Conservation (phyloP, 208 protist genomes). For the Trichomonas tenax region DNA sequence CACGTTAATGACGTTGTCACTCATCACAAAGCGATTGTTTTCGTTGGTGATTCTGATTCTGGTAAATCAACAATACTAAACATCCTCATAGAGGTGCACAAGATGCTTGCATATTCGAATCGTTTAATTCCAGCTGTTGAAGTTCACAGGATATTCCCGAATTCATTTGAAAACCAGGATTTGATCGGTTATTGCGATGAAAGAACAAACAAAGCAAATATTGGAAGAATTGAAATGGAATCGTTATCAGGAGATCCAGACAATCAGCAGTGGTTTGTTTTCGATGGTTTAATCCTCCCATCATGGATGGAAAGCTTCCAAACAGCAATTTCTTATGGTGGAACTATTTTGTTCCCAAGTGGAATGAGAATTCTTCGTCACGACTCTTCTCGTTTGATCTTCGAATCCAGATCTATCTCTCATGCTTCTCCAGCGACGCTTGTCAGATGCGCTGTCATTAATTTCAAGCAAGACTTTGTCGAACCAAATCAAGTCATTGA, state of each 20-base stretch:
- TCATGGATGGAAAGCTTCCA: slow-evolving; percentile 98
- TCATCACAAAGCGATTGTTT: slow-evolving; percentile 56
- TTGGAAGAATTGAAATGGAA: slow-evolving; percentile 51
- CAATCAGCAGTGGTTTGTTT: slow-evolving; percentile 73
- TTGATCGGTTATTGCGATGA: background rate
- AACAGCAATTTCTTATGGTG: slow-evolving; percentile 92
- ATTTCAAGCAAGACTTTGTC: slow-evolving; percentile 50
- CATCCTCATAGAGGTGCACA: background rate
- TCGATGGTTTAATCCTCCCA: slow-evolving; percentile 89
- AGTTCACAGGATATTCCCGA: slow-evolving; percentile 50
- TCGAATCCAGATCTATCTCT: slow-evolving; percentile 85
- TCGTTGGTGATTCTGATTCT: slow-evolving; percentile 78
- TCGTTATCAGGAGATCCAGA: slow-evolving; percentile 50
- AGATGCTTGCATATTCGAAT: background rate
- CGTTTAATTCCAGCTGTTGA: background rate
- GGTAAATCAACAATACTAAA: slow-evolving; percentile 54
- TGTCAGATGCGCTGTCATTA: slow-evolving; percentile 92
- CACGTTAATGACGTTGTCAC: slow-evolving; percentile 21
- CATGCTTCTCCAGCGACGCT: slow-evolving; percentile 91
- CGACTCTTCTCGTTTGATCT: slow-evolving; percentile 68
- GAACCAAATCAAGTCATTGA: background rate
- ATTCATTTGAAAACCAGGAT: slow-evolving; percentile 64
- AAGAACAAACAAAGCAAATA: slow-evolving; percentile 48
- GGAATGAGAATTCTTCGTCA: slow-evolving; percentile 79
- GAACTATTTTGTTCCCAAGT: slow-evolving; percentile 78